These are phyloP conservation scores for Catharanthus roseus DNA, from an alignment of 257 asterid genomes.

Conservation along the genomic window DNA sequence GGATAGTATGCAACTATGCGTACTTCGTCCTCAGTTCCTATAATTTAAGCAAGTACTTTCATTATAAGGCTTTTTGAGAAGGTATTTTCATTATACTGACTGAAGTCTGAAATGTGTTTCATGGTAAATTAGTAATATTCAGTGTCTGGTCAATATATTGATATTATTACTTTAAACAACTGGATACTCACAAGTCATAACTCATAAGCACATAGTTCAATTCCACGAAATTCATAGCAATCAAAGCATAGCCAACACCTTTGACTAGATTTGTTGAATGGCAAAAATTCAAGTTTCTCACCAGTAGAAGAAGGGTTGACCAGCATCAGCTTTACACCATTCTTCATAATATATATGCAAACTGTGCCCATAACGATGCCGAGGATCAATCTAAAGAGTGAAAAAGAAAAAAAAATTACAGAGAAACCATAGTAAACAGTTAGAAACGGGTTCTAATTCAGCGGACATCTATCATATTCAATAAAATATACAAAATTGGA, in stretches of 20 bases:
- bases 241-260: constrained; percentile 5
- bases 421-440: not conserved
- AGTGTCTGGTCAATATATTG: not conserved
- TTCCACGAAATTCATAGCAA: not conserved
- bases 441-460: not conserved
- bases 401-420: no score
- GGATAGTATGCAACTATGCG: not conserved
- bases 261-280: constrained; percentile 6
- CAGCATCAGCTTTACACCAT: constrained; percentile 75
- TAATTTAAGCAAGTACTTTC: not conserved
- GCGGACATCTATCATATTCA: not conserved
- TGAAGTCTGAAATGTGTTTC: not conserved
- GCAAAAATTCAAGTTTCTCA: constrained; percentile 31
- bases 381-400: constrained; percentile 66
- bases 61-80: not conserved
- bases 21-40: not conserved
- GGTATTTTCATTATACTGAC: not conserved
- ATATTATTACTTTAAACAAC: not conserved
- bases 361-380: constrained; percentile 95
- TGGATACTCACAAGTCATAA: not conserved
- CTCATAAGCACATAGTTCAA: not conserved
- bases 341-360: constrained; percentile 69
- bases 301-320: constrained; percentile 96
- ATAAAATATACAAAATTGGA: no score
- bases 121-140: not conserved